Percentiles rank a stretch among this genome's conserved stretches.
Evolutionary conservation across 345 rosid genomes (phyloP).

Genomic region (Populus nigra): DNA sequence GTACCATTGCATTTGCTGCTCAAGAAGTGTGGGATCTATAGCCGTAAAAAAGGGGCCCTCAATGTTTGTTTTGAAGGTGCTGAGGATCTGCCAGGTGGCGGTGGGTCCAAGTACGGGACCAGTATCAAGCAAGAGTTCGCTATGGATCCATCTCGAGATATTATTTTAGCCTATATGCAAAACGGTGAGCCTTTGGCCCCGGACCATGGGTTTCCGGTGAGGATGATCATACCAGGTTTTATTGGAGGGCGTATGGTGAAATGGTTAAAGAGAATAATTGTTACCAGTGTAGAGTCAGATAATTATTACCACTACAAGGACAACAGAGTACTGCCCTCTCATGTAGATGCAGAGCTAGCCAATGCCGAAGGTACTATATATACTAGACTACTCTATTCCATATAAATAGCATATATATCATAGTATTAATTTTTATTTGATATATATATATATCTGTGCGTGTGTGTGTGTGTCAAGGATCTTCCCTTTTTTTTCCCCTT

Average conservation of each 20-base stretch:
- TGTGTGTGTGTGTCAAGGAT: neutral
- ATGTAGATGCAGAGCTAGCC: slow-evolving; percentile 82
- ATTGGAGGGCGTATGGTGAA: slow-evolving; percentile 97
- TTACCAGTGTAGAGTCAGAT: slow-evolving; percentile 69
- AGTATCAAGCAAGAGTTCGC: slow-evolving; percentile 64
- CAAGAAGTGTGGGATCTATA: slow-evolving; percentile 62
- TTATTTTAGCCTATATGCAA: slow-evolving; percentile 88
- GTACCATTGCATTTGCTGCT: slow-evolving; percentile 60
- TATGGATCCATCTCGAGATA: slow-evolving; percentile 81
- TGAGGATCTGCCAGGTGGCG: slow-evolving; percentile 92
- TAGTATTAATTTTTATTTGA: no score
- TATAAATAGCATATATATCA: no score
- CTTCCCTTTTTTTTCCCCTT: no score
- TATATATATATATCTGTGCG: no score
- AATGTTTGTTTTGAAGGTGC: slow-evolving; percentile 94
- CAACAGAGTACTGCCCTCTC: slow-evolving; percentile 83
- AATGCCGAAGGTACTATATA: slow-evolving; percentile 63
- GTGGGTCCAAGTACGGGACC: slow-evolving; percentile 90
- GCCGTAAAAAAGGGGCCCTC: slow-evolving; percentile 60
- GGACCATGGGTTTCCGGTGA: slow-evolving; percentile 90
- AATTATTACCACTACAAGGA: slow-evolving; percentile 76
- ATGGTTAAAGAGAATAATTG: slow-evolving; percentile 80
- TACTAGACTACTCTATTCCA: neutral
- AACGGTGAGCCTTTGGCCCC: slow-evolving; percentile 78
- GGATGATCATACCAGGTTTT: slow-evolving; percentile 80